These are phyloP conservation scores for Helianthus tuberosus DNA, from an alignment of 129 eudicot genomes.

Conservation along the genomic window DNA sequence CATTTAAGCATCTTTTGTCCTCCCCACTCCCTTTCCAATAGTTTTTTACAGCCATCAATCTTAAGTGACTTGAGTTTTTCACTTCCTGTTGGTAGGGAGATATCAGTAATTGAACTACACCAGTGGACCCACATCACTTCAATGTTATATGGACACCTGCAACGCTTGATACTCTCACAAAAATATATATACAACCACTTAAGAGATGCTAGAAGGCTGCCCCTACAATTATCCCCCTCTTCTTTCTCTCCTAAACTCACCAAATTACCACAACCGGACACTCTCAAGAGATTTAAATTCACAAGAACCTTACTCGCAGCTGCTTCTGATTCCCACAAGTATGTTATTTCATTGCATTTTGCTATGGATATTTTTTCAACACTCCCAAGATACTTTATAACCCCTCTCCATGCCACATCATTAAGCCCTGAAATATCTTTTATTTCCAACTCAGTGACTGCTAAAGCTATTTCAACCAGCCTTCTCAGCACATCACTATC, in stretches of 20 bases:
- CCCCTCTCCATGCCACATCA: conserved; percentile 9
- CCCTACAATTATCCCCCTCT: background rate
- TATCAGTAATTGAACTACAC: background rate
- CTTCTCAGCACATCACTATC: background rate
- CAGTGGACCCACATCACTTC: background rate
- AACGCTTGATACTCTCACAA: background rate
- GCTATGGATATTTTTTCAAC: conserved; percentile 1
- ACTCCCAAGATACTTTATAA: conserved; percentile 3
- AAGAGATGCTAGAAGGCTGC: conserved; percentile 7
- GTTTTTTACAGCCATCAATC: too few relatives aligned
- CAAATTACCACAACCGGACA: background rate
- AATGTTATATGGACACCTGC: background rate
- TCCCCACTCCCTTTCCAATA: too few relatives aligned
- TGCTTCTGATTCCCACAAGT: conserved; percentile 19
- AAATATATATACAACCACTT: too few relatives aligned
- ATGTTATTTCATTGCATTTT: background rate
- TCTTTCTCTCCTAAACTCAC: conserved; percentile 9
- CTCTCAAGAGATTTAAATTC: background rate
- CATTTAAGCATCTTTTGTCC: background rate
- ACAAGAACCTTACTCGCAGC: conserved; percentile 3
- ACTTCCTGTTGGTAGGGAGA: background rate
- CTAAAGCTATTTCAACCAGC: conserved; percentile 4
- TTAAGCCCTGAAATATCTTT: background rate
- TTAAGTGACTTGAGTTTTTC: too few relatives aligned
- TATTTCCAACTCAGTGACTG: background rate